Evolutionary conservation across 2,329 filamentous ascomycete species (phyloP), one percentile per base, ranked within the genome.

Genomic region (Ophiostoma sp.): DNA sequence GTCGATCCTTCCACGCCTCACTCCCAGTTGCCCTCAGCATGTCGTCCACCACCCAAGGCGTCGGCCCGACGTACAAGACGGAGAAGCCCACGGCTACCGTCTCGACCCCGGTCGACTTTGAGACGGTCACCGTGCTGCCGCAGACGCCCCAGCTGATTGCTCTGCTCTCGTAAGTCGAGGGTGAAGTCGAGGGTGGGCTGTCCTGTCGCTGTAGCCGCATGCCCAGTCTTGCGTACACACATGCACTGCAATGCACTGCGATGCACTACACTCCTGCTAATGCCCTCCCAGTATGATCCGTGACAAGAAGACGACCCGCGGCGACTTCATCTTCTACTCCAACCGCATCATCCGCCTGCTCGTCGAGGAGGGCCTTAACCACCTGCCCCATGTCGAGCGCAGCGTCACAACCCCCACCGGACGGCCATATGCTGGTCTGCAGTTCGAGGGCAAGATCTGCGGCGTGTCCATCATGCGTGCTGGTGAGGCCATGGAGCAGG

Each of bases 241-340:
- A 2, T 27, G 27, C 27, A 27, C n/a, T n/a, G n/a, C 6, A 44
- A 27, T 27, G 27, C 27, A 27, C 27, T 27, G 27, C 27, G 2
- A 27, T 27, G 27, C 27, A 27, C 27, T 27, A 2, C 27, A 27
- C 2, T 27, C 27, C 27, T 27, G 27, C 27, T 60, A n/a, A 40
- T 44, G 7, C 41, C 3, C 63, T 18, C 16, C 44, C 75, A 98
- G 94, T 71, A 97, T 97, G 85, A 98, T 99, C 76, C 90, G 95
- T 74, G 93, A 97, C 79, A 91, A 91, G 78, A 86, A 89, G 73
- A 99, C 95, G 5, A 87, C 89, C 68, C 90, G 95, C 69, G 95
- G 93, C 71, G 95, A 99, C 79, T 99, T 99, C 78, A 97, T 99
- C 76, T 99, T 99, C 81, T 97, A 98, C 82, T 97, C 93, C 60